Conservation (phyloP, 352 stramenopile genomes). For the Globisporangium paroecandrum region DNA sequence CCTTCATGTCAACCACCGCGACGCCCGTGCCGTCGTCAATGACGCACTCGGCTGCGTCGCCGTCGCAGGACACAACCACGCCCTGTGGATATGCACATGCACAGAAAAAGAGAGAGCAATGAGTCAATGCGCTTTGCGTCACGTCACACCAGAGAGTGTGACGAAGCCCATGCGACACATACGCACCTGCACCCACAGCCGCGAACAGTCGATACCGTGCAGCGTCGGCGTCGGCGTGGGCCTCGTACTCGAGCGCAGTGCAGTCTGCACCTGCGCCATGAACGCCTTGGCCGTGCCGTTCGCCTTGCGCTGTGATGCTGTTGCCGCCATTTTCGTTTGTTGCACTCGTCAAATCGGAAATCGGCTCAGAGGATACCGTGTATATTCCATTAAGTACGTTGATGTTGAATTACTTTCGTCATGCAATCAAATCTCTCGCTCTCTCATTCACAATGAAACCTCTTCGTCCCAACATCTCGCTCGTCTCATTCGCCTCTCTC, state of each 20-base stretch:
- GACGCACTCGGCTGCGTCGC: constrained; percentile 34
- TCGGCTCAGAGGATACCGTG: neutral
- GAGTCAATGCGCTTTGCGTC: too few relatives aligned
- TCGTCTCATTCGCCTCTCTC: neutral
- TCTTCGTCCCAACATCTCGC: neutral
- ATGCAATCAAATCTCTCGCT: neutral
- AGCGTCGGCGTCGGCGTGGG: constrained; percentile 46
- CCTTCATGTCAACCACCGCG: constrained; percentile 52
- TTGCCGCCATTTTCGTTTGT: neutral
- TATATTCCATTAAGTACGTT: neutral
- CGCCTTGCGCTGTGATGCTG: constrained; percentile 8
- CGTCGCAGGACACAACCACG: constrained; percentile 40
- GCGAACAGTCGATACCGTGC: constrained; percentile 55
- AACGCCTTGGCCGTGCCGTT: constrained; percentile 57
- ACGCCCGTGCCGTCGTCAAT: constrained; percentile 79
- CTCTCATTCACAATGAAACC: neutral
- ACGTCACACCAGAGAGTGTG: too few relatives aligned
- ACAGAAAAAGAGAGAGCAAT: too few relatives aligned
- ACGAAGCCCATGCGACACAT: too few relatives aligned
- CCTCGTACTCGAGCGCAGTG: constrained; percentile 32
- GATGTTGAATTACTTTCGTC: neutral
- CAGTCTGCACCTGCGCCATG: constrained; percentile 46
- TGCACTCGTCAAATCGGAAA: neutral
- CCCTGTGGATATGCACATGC: constrained; percentile 29
- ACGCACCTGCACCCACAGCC: constrained; percentile 74